Base-by-base conservation (phyloP, 345 rosid genomes). In the Lenwebbia sp. region DNA sequence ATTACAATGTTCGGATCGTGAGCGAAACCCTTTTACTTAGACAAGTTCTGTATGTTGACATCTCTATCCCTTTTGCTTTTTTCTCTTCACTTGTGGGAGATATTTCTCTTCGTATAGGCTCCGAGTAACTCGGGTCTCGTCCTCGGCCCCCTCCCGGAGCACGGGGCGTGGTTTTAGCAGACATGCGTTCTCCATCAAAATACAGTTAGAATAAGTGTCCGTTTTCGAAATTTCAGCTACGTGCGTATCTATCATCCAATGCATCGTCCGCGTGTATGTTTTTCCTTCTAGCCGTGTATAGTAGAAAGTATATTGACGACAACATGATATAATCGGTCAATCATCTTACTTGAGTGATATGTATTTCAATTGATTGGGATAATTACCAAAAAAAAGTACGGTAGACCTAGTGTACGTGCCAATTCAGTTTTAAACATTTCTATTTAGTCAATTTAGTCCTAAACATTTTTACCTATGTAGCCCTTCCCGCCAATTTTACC, bases 261-360 rank as follows among this genome's bases (percentile, higher is more conserved):
- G 3, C 8, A 2, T 5, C 23, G 1, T 62, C 44, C 3, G 0
- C 23, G 3, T 17, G 23, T 17, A 4, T 33, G 10, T 17, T 3
- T 30, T 17, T 65, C 44, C 41, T 33, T 3, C 23, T 30, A 15
- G 23, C 6, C 40, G 44, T 65, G 44, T 44, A 65, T 33, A 65
- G 2, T 4, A 65, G 3, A 65, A 33, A 30, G 23, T 65, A 15
- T 30, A 17, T 30, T 4, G 23, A 30, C 6, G 37, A 14, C 2
- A 21, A 65, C 22, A 9, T 30, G 6, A 65, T 65, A 65, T 3
- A 65, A 65, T 33, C 9, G 23, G 6, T 17, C 44, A 17, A 65
- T 33, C 40, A 3, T 17, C 25, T 65, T 15, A 65, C 74, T 28
- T 6, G 40, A 13, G 21, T 7, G 40, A 28, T 15, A 28, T n/a